phyloP scores from a whole-genome alignment of 163 green algal species.

The Trebouxia gelatinosa region DNA sequence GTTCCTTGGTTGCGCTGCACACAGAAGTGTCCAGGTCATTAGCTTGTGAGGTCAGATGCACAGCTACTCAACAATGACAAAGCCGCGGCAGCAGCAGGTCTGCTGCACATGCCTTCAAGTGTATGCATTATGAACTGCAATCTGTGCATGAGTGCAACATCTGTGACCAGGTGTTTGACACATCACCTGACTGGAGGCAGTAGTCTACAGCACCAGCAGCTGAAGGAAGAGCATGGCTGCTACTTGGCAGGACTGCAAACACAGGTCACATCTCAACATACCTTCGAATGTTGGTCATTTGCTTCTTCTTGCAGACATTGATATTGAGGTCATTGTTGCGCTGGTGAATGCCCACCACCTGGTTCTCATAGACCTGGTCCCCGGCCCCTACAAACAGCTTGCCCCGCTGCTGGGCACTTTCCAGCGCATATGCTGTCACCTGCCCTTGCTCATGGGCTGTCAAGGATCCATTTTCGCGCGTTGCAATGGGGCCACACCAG shows the following conservation, averaged over 20 bases:
- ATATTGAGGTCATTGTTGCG: conserved; percentile 91
- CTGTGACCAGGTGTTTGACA: too few species aligned
- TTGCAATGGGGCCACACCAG: conserved; percentile 79
- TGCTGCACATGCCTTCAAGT: not conserved
- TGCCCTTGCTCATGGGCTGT: conserved; percentile 86
- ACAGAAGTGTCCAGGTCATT: not conserved
- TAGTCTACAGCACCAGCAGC: too few species aligned
- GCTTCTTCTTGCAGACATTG: conserved; percentile 98
- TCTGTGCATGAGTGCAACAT: too few species aligned
- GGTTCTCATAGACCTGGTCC: conserved; percentile 90
- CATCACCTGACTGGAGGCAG: too few species aligned
- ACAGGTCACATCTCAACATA: conserved; percentile 1
- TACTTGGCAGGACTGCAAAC: not conserved
- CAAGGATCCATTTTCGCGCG: conserved; percentile 89
- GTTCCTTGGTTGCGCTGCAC: conserved; percentile 70
- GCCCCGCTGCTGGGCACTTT: conserved; percentile 87
- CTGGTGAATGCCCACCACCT: conserved; percentile 94
- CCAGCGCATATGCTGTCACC: conserved; percentile 74
- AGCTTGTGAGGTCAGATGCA: too few species aligned
- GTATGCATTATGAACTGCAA: too few species aligned
- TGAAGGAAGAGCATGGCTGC: not conserved
- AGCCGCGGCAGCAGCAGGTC: too few species aligned
- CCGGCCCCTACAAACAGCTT: conserved; percentile 87
- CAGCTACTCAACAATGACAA: too few species aligned
- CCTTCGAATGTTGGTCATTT: conserved; percentile 70